Base-by-base conservation (phyloP, 164 flowering plant species). In the Akebia trifoliata region DNA sequence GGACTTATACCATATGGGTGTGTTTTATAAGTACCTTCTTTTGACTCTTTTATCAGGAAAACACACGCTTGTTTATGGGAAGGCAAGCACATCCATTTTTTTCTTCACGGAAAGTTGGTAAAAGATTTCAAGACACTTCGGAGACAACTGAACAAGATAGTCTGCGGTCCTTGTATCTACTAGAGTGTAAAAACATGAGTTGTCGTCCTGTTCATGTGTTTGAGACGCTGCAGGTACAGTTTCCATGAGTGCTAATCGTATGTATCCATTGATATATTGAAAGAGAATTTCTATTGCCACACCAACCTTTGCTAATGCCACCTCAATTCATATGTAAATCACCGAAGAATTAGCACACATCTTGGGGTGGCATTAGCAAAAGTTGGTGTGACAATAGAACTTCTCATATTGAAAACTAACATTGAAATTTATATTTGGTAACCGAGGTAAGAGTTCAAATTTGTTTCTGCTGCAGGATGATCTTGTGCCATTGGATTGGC, bases 11-110 rank as follows among this genome's bases (percentile, higher is more conserved):
- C 10, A 12, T 47, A 22, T 35, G 24, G 20, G 2, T 46, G 15
- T 20, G 15, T n/a, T 56, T 40, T 24, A 17, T 35, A 18, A 52
- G 30, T 64, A 18, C 7, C 34, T 12, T 32, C 10, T 14, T n/a
- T 14, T 50, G 17, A 43, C 24, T 50, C 35, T 53, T 66, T 66
- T 49, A 40, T 65, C 78, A 88, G 98, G 98, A 92, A 78, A 75
- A 85, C 77, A 81, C 90, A 45, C 79, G 85, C 26, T 45, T 80
- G 34, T 88, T 68, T 75, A 75, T 83, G 8, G 96, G 96, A 60
- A 81, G 57, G 73, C 82, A 86, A 77, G 58, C 86, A 20, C 98
- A 88, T 75, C 98, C 98, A 22, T 92, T 92, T 68, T 92, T 88
- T 69, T 72, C 83, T 29, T 73, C 74, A 12, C 43, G 75, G 77